Base-by-base conservation (phyloP, 2,329 filamentous ascomycete genomes). In the Nigrograna mackinnonii region DNA sequence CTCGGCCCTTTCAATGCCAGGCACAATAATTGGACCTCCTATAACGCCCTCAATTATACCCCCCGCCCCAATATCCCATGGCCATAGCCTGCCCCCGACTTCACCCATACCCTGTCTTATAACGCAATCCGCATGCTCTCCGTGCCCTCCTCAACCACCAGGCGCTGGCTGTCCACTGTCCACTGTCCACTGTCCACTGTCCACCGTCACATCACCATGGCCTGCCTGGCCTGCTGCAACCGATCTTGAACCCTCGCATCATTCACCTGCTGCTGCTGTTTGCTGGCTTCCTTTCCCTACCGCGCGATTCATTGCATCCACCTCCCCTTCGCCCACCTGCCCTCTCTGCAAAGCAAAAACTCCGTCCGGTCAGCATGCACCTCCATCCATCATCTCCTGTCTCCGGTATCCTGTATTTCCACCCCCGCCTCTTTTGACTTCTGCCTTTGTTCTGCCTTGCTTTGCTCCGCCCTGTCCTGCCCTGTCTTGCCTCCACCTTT, bases 11-110 rank as follows among this genome's bases (percentile, higher is more conserved):
- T 28, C 9, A n/a, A 9, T 28, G 24, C 24, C 24, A 28, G 24
- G 24, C 24, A 28, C 24, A 9, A 9, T 28, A 28, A n/a, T n/a
- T 51, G 47, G 47, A 52, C 38, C 40, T 18, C 46, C 50, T 55
- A 62, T 62, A 63, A 19, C 28, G 35, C 48, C 51, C 52, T 52
- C 58, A 62, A 56, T 50, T 65, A 64, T 60, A 62, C 41, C 54
- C 54, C 48, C 45, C 24, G 9, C 37, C 45, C 47, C 50, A 52
- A 49, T 49, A 55, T 50, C 46, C 40, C 43, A 9, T 9, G 24
- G 9, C 24, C 24, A 28, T n/a, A 28, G 9, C 9, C 24, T n/a
- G n/a, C 24, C 9, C 24, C 35, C 46, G 36, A 44, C 47, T 52
- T 44, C 49, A 44, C 37, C 42, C 43, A 53, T 42, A 41, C 49